These are phyloP conservation scores for Diaporthe caulivora DNA, from an alignment of 2,329 filamentous ascomycete genomes.

Conservation along the genomic window DNA sequence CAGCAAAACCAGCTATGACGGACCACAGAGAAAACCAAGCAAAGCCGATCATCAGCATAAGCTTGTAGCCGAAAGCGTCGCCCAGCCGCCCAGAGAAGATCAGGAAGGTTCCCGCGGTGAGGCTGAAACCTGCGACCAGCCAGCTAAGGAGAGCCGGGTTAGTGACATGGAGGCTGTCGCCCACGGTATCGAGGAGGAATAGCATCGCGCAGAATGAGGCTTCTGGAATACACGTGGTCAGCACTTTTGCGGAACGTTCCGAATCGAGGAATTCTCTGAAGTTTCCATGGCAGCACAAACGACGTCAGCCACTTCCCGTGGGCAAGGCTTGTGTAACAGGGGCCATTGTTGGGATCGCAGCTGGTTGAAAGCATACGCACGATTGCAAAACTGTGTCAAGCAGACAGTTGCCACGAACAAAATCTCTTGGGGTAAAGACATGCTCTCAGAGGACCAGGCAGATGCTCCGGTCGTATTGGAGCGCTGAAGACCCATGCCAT, in stretches of 20 bases:
- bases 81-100: constrained; percentile 60
- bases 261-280: neutral
- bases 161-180: constrained; percentile 53
- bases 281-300: neutral
- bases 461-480: constrained; percentile 33
- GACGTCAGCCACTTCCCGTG: neutral
- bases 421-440: constrained; percentile 40
- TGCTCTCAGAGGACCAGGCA: constrained; percentile 33
- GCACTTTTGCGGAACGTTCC: neutral
- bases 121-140: constrained; percentile 60
- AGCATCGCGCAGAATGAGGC: constrained; percentile 39
- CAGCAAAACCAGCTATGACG: constrained; percentile 53
- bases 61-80: constrained; percentile 60
- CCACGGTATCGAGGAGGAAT: constrained; percentile 57
- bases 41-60: constrained; percentile 56
- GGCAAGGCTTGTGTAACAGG: neutral
- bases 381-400: constrained; percentile 42
- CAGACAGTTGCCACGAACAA: constrained; percentile 41
- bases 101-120: constrained; percentile 61
- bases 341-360: too few species aligned
- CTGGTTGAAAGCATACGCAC: neutral
- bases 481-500: constrained; percentile 7
- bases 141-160: constrained; percentile 55
- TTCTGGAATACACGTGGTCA: constrained; percentile 18
- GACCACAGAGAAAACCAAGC: constrained; percentile 57